Evolutionary conservation across 129 eudicot genomes (phyloP).

Genomic region (Flaveria ramosissima): DNA sequence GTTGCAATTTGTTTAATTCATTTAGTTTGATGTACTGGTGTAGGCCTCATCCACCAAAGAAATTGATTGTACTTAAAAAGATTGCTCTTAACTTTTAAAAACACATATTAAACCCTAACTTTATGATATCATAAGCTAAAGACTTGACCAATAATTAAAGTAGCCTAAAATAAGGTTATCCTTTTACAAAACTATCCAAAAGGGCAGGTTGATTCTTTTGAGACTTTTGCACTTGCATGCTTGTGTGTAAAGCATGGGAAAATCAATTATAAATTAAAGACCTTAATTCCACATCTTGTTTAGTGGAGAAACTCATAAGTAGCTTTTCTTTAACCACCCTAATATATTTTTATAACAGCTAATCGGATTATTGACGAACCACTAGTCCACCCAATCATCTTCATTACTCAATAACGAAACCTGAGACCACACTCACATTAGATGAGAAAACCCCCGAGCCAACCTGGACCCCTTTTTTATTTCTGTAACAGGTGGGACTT

Average conservation of each 20-base stretch:
- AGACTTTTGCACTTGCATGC: constrained; percentile 44
- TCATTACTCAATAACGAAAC: too few relatives aligned
- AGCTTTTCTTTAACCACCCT: constrained; percentile 25
- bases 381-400: too few relatives aligned
- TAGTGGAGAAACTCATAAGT: constrained; percentile 39
- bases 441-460: too few relatives aligned
- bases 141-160: constrained; percentile 35
- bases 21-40: neutral
- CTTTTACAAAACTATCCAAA: constrained; percentile 47
- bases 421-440: too few relatives aligned
- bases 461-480: too few relatives aligned
- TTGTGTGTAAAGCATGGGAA: constrained; percentile 50
- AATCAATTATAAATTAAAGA: constrained; percentile 27
- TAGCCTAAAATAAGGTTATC: constrained; percentile 35
- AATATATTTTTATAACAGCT: neutral
- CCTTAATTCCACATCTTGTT: constrained; percentile 38
- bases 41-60: neutral
- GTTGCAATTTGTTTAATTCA: constrained; percentile 5
- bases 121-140: constrained; percentile 46
- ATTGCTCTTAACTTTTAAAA: constrained; percentile 50
- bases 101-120: constrained; percentile 35
- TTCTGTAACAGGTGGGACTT: too few relatives aligned
- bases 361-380: too few relatives aligned
- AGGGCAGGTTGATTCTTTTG: constrained; percentile 38
- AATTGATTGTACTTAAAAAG: neutral